Percentiles rank a stretch among this genome's conserved stretches.
Conservation (phyloP, 2,329 filamentous ascomycete genomes). For the Pseudogymnoascus sp. region DNA sequence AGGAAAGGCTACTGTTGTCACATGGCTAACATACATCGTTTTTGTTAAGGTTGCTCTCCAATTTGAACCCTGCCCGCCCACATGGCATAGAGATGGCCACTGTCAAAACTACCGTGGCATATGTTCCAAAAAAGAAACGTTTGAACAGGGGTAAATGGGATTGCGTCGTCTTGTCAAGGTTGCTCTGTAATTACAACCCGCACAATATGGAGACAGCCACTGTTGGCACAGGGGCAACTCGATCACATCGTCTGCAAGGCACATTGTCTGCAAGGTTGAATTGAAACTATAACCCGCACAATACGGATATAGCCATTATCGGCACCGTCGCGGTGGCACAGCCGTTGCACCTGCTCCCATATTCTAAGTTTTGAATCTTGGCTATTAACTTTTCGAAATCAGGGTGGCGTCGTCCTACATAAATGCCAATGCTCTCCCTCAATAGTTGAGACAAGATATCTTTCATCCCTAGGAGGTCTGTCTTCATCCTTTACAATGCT, state of each 20-base stretch:
- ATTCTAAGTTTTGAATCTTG: not conserved
- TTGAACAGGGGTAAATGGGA: not conserved
- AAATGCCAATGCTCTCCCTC: not conserved
- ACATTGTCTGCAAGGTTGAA: too few relatives aligned
- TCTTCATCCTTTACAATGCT: not conserved
- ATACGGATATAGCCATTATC: slow-evolving; percentile 3
- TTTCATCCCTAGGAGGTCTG: not conserved
- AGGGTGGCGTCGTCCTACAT: not conserved
- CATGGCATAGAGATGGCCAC: not conserved
- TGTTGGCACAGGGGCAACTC: not conserved
- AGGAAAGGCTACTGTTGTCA: not conserved
- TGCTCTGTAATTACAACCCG: not conserved
- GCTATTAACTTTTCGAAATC: not conserved
- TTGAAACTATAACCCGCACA: slow-evolving; percentile 6
- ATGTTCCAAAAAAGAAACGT: not conserved
- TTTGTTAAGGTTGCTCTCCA: not conserved
- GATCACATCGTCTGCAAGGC: not conserved
- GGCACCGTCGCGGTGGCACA: not conserved
- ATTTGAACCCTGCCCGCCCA: not conserved
- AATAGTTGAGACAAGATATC: not conserved
- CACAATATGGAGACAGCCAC: not conserved
- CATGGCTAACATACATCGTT: not conserved
- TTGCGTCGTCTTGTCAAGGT: not conserved
- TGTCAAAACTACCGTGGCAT: not conserved
- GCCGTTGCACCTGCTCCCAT: not conserved